phyloP scores from a whole-genome alignment of 1,139 yeast species.

The Geotrichum cucujoidarum region DNA sequence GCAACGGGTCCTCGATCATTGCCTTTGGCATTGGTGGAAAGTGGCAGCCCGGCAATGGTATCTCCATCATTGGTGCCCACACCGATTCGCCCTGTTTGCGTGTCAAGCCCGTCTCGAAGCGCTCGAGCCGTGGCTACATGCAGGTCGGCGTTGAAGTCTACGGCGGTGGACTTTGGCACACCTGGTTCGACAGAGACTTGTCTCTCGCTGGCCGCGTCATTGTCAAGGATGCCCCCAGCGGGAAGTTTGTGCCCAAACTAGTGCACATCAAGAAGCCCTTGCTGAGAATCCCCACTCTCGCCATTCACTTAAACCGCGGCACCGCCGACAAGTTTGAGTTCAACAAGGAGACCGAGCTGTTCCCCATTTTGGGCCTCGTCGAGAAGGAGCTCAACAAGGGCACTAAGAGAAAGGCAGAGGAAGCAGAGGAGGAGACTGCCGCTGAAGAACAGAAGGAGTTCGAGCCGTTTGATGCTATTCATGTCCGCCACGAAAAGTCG shows the following conservation, averaged over 20 bases:
- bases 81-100: slow-evolving; percentile 91
- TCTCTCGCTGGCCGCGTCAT: slow-evolving; percentile 90
- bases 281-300: slow-evolving; percentile 88
- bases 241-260: slow-evolving; percentile 54
- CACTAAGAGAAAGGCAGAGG: slow-evolving; percentile 27
- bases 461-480: slow-evolving; percentile 58
- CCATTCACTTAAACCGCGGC: slow-evolving; percentile 82
- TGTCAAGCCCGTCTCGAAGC: slow-evolving; percentile 79
- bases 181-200: slow-evolving; percentile 86
- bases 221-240: slow-evolving; percentile 45
- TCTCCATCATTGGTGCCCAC: slow-evolving; percentile 89
- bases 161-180: slow-evolving; percentile 87
- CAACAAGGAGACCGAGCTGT: slow-evolving; percentile 79
- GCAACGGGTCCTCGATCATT: slow-evolving; percentile 82
- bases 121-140: slow-evolving; percentile 60
- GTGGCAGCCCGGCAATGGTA: slow-evolving; percentile 76
- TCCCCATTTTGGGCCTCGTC: slow-evolving; percentile 80
- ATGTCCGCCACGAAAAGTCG: slow-evolving; percentile 71
- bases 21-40: slow-evolving; percentile 78
- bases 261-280: slow-evolving; percentile 79
- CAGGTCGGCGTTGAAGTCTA: slow-evolving; percentile 93
- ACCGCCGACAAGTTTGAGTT: slow-evolving; percentile 77
- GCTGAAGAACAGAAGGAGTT: slow-evolving; percentile 53
- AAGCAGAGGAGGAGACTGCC: slow-evolving; percentile 45
- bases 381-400: slow-evolving; percentile 33